A percentile compares a stretch with the other conserved stretches of the same genome.
phyloP scores from a whole-genome alignment of 768 basidiomycete genomes.

The Russula compacta region DNA sequence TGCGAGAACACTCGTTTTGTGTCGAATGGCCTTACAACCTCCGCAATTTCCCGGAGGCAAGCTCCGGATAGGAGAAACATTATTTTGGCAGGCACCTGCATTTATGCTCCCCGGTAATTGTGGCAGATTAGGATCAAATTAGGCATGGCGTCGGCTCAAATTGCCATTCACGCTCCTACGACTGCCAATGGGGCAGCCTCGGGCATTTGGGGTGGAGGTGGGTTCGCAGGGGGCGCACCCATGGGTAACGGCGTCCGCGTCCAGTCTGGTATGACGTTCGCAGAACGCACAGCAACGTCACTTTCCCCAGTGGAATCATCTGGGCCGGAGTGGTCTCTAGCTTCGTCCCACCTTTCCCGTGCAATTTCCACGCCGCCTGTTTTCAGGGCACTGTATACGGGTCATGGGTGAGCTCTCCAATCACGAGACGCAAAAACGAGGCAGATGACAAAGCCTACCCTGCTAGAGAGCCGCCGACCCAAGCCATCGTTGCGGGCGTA shows the following conservation, averaged over 20 bases:
- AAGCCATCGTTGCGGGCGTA: conserved; percentile 67
- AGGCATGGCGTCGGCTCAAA: not conserved
- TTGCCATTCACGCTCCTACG: conserved; percentile 29
- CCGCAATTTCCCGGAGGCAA: not conserved
- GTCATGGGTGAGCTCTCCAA: not conserved
- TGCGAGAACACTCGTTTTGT: conserved; percentile 5
- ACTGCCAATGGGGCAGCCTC: conserved; percentile 23
- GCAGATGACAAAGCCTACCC: conserved; percentile 46
- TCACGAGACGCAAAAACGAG: not conserved
- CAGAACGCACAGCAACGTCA: conserved; percentile 20
- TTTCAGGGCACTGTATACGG: conserved; percentile 57
- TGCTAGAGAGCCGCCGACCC: conserved; percentile 91
- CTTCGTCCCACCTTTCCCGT: conserved; percentile 83
- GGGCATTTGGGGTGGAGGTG: conserved; percentile 10
- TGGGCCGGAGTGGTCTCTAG: conserved; percentile 31
- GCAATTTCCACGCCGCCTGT: conserved; percentile 76
- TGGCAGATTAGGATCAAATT: not conserved
- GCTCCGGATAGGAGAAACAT: not conserved
- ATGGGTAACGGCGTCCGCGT: conserved; percentile 52
- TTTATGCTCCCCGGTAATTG: not conserved
- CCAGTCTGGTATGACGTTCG: conserved; percentile 70
- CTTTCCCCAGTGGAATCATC: conserved; percentile 31
- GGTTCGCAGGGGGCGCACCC: conserved; percentile 54
- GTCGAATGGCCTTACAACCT: not conserved
- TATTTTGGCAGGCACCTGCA: not conserved